A percentile compares a stretch with the other conserved stretches of the same genome.
Conservation (phyloP, 2,329 filamentous ascomycete genomes). For the Chalaropsis ovoidea region DNA sequence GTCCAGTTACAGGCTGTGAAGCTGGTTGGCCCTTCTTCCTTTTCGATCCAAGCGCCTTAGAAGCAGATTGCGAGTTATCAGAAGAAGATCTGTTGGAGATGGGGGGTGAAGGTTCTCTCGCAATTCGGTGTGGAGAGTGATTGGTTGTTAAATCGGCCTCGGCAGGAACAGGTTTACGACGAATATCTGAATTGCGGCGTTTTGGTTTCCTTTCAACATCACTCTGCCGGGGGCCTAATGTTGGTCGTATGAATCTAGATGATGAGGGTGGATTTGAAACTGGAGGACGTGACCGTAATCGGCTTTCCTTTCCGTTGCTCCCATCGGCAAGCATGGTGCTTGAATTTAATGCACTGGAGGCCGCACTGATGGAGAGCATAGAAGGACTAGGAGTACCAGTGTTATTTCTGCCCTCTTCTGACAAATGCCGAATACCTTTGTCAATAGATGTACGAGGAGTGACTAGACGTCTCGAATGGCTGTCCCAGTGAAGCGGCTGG, state of each 20-base stretch:
- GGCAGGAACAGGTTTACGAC: constrained; percentile 22
- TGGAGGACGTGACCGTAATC: constrained; percentile 14
- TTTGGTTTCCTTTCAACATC: constrained; percentile 19
- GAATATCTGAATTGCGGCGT: constrained; percentile 15
- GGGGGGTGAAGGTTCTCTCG: constrained; percentile 17
- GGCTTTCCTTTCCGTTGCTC: constrained; percentile 14
- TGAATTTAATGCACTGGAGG: constrained; percentile 43
- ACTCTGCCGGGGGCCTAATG: background rate
- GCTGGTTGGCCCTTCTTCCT: constrained; percentile 1
- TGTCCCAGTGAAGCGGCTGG: constrained; percentile 43
- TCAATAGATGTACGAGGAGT: constrained; percentile 26
- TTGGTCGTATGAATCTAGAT: constrained; percentile 21
- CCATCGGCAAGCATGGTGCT: constrained; percentile 23
- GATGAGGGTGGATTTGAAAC: constrained; percentile 22
- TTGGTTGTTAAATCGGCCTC: background rate
- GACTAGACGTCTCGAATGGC: constrained; percentile 44
- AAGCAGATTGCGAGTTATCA: constrained; percentile 17
- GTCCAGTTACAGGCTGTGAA: background rate
- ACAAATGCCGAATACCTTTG: constrained; percentile 25
- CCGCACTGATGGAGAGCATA: constrained; percentile 45
- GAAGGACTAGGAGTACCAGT: constrained; percentile 39
- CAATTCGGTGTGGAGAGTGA: constrained; percentile 8
- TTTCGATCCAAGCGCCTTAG: background rate
- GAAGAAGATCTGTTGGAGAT: constrained; percentile 22
- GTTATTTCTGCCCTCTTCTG: constrained; percentile 33